phyloP scores from a whole-genome alignment of 2,329 filamentous ascomycete species.

The Neoarthrinium moseri region DNA sequence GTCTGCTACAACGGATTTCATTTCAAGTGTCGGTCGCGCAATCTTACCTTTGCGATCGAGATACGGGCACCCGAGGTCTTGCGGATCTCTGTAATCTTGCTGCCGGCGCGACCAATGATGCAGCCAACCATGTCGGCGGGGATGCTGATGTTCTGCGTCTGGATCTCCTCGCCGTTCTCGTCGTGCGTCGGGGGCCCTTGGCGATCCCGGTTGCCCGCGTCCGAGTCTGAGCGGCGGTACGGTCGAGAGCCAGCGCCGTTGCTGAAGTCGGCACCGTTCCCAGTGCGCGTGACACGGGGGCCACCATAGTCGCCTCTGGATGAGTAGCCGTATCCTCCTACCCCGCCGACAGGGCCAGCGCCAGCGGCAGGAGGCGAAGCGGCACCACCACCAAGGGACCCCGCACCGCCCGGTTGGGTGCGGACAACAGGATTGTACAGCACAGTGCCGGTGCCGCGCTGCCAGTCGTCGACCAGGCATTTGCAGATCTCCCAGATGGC shows the following conservation, averaged over 20 bases:
- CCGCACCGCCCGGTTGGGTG: conserved; percentile 66
- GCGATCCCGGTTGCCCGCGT: conserved; percentile 75
- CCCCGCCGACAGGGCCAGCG: conserved; percentile 41
- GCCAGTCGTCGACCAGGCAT: conserved; percentile 96
- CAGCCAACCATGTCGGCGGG: conserved; percentile 99
- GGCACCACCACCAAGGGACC: conserved; percentile 25
- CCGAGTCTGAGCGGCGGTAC: conserved; percentile 81
- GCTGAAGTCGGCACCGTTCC: conserved; percentile 97
- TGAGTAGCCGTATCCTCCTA: conserved; percentile 33
- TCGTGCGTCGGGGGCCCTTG: conserved; percentile 86
- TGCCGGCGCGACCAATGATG: conserved; percentile 93
- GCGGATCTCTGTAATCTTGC: conserved; percentile 98
- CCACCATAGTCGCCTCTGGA: conserved; percentile 55
- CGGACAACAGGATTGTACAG: conserved; percentile 96
- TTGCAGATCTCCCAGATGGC: conserved; percentile 99
- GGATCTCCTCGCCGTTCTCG: conserved; percentile 95
- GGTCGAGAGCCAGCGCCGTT: conserved; percentile 64
- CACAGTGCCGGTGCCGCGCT: conserved; percentile 93
- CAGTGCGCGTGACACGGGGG: conserved; percentile 85
- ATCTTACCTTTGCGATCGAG: conserved; percentile 82
- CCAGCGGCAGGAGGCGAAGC: conserved; percentile 13
- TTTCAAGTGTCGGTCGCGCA: neutral
- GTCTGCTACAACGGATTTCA: neutral
- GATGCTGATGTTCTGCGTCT: conserved; percentile 99
- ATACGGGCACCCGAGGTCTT: conserved; percentile 96